Conservation (phyloP, 2,329 filamentous ascomycete species). For the Trichoderma citrinoviride region DNA sequence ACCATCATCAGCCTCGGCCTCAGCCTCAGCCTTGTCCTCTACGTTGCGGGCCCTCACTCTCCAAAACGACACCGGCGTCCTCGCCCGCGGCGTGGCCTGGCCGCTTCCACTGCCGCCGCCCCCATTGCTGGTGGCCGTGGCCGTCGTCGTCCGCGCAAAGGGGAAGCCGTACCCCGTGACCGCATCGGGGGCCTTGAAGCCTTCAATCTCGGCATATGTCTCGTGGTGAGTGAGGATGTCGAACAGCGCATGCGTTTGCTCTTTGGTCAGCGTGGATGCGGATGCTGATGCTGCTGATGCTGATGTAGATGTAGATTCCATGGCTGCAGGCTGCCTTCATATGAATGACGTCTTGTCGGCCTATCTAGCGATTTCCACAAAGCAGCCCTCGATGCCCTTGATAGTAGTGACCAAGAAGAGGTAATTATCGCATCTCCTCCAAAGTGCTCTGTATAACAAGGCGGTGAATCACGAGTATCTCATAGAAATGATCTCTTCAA, state of each 20-base stretch:
- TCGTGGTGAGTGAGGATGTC: conserved; percentile 60
- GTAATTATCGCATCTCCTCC: too few relatives aligned
- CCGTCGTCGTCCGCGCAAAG: conserved; percentile 44
- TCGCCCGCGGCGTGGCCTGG: conserved; percentile 31
- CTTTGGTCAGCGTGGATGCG: conserved; percentile 28
- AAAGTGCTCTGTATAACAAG: too few relatives aligned
- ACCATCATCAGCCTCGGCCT: conserved; percentile 18
- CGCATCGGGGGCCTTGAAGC: conserved; percentile 63
- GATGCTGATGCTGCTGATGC: not conserved
- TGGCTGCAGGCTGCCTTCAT: not conserved
- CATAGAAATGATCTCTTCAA: too few relatives aligned
- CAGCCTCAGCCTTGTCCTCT: conserved; percentile 26
- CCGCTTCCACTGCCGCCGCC: conserved; percentile 24
- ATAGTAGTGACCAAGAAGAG: too few relatives aligned
- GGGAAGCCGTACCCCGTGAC: conserved; percentile 69
- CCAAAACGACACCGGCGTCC: conserved; percentile 28
- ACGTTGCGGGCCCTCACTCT: conserved; percentile 18
- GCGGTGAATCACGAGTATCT: too few relatives aligned
- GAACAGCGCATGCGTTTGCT: conserved; percentile 54
- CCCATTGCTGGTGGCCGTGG: too few relatives aligned
- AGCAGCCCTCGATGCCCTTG: too few relatives aligned
- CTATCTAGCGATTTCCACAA: too few relatives aligned
- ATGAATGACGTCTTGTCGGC: not conserved
- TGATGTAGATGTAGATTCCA: not conserved
- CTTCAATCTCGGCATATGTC: conserved; percentile 66